Evolutionary conservation across 1,284 basidiomycete species (phyloP), one percentile per base, ranked within the genome.

Genomic region (Trametes hirsuta): DNA sequence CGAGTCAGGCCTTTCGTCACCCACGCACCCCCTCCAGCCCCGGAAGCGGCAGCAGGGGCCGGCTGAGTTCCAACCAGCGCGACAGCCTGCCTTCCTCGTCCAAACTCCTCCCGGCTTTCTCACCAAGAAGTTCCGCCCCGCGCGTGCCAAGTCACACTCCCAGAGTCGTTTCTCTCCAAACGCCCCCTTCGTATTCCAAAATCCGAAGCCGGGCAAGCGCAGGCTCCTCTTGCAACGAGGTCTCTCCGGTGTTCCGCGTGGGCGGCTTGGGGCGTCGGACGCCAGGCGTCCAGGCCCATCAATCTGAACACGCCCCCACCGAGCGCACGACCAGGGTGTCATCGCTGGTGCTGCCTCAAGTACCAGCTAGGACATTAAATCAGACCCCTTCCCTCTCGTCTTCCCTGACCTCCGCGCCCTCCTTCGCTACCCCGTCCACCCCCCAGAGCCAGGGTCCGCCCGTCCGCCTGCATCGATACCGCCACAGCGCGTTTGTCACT

Each of bases 271-370:
- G 66, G 50, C 61, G 53, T 61, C 69, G 61, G 48, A 42, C 51
- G 24, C 45, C 65, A 52, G 45, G 46, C 57, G 46, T 61, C 66
- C 68, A 68, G 65, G 59, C 61, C 68, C 69, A 69, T 69, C 70
- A 71, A 55, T 61, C 64, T 57, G 58, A 52, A 62, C 69, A 67
- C 68, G 67, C 67, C 64, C 61, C 61, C 58, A 50, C 47, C 62
- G 59, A 59, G 42, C 53, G 62, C 58, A 61, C 54, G 61, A 55
- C 65, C 42, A 62, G 59, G 61, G 48, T 63, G 55, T 53, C 63
- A 63, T 62, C 64, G 44, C 62, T 64, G 37, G 58, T 48, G 45
- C 37, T 57, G 35, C 42, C 66, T 66, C 66, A 71, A 68, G 69
- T 63, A 65, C 55, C 66, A 34, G 57, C 65, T 47, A 46, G 34